Conservation (phyloP, 2,329 filamentous ascomycete genomes). For the Venturia pyrina region DNA sequence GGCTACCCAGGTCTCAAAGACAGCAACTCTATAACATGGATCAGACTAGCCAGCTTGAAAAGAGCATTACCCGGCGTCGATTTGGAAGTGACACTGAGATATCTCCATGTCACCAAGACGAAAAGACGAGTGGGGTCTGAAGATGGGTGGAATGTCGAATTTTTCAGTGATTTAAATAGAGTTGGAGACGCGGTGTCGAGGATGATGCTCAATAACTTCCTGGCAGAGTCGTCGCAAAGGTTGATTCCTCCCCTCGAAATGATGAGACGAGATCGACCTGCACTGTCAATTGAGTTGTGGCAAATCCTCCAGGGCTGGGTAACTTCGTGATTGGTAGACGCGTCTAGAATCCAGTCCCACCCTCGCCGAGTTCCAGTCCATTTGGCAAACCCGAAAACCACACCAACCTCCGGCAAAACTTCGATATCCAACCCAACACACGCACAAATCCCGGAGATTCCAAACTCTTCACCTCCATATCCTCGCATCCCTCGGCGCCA, state of each 20-base stretch:
- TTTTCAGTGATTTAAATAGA: no score
- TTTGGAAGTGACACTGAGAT: no score
- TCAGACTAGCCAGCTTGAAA: no score
- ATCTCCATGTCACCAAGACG: no score
- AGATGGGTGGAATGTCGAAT: no score
- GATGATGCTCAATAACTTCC: no score
- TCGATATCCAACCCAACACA: neutral
- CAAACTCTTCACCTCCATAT: neutral
- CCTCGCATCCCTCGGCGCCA: neutral
- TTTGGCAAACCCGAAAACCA: neutral
- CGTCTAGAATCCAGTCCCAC: neutral
- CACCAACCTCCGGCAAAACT: neutral
- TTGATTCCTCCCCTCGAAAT: no score
- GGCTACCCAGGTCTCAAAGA: neutral
- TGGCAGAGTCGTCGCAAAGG: no score
- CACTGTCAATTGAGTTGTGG: neutral
- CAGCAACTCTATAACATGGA: no score
- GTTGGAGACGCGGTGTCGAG: no score
- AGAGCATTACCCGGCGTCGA: no score
- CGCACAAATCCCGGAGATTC: neutral
- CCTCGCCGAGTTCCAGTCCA: neutral
- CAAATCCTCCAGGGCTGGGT: neutral
- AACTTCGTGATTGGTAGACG: neutral
- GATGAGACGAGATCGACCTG: neutral
- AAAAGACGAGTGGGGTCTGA: no score